phyloP scores from a whole-genome alignment of 2,329 filamentous ascomycete genomes.

The Bipolaris cookei region DNA sequence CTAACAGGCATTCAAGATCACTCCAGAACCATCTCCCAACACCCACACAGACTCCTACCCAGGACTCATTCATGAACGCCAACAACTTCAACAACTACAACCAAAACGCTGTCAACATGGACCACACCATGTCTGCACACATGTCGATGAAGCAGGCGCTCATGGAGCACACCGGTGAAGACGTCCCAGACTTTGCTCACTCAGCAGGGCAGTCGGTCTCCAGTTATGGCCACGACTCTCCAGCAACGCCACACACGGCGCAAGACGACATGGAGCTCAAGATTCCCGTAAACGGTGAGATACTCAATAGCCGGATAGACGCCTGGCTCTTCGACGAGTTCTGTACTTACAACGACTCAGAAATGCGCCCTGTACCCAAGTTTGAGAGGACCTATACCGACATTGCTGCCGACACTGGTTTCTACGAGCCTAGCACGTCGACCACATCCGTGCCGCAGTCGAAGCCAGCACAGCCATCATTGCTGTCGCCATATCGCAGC shows the following conservation, averaged over 20 bases:
- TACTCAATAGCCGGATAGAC: conserved; percentile 39
- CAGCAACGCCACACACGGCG: conserved; percentile 64
- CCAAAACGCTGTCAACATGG: conserved; percentile 51
- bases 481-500: conserved; percentile 58
- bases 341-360: conserved; percentile 70
- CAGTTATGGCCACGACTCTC: conserved; percentile 66
- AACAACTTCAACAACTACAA: conserved; percentile 57
- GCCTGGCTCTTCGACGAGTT: conserved; percentile 64
- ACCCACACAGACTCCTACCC: conserved; percentile 61
- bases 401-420: conserved; percentile 75
- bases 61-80: conserved; percentile 57
- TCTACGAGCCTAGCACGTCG: conserved; percentile 76
- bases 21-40: conserved; percentile 61
- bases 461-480: conserved; percentile 58
- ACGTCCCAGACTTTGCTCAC: conserved; percentile 59
- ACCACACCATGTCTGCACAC: conserved; percentile 58
- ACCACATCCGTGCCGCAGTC: conserved; percentile 51
- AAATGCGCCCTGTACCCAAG: conserved; percentile 67
- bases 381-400: conserved; percentile 87
- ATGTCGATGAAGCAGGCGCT: conserved; percentile 65
- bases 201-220: conserved; percentile 65
- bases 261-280: conserved; percentile 62
- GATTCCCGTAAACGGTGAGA: conserved; percentile 63
- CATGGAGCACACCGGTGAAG: conserved; percentile 59
- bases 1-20: conserved; percentile 49